Evolutionary conservation across 352 stramenopile genomes (phyloP), one percentile per base, ranked within the genome.

Genomic region (Globisporangium irregulare): DNA sequence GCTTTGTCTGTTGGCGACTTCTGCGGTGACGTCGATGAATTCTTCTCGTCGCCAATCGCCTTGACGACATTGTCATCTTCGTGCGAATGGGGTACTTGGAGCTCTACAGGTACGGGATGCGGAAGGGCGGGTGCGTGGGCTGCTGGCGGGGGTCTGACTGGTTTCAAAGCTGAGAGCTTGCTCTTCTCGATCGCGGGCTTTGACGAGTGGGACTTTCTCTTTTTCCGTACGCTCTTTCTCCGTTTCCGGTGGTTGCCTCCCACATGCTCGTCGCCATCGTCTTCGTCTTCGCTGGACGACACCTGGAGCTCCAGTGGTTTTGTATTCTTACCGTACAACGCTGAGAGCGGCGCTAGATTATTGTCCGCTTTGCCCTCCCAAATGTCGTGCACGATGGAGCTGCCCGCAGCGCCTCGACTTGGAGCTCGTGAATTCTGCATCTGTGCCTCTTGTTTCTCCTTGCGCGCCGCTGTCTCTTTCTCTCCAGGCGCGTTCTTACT

Each of bases 221-320:
- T 63, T 41, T 69, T 69, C 12, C 55, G 41, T 34, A 22, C n/a
- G 24, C 32, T 64, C 43, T 64, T 69, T 24, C 24, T 57, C 20
- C 15, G 48, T 29, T 53, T 58, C 38, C 22, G 20, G n/a, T 56
- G 36, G 20, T 5, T 41, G 12, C 43, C 18, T 50, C 5, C 43
- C 15, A 5, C 15, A 6, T 2, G 22, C 25, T 27, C n/a, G 2
- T 20, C 22, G 1, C 50, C 38, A 1, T 69, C 64, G 55, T 69
- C 64, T 25, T 69, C 60, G 41, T 69, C 64, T 32, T 69, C 64
- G 22, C 64, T 69, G 15, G 64, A 69, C 14, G 64, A 69, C 22
- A 69, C 64, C 55, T 69, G 54, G 27, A 69, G 55, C 27, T 69
- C 64, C 9, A 62, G 32, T 1, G 41, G 41, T 4, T 27, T 56